A percentile compares a stretch with the other conserved stretches of the same genome.
Evolutionary conservation across 1,139 yeast species (phyloP).

Genomic region (Wickerhamiella pararugosa): DNA sequence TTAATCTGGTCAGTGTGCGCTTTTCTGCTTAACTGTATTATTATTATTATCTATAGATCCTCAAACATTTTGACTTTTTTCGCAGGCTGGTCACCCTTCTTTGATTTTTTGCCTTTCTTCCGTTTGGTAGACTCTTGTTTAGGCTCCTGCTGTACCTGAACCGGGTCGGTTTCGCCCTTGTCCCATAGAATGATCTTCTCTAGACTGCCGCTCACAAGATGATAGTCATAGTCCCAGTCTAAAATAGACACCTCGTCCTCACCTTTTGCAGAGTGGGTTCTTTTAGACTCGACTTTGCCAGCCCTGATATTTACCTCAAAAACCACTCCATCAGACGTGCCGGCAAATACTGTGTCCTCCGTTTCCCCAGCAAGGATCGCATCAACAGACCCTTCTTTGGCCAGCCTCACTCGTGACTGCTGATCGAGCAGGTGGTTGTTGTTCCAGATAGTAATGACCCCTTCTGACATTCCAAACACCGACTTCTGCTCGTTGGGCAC

Average conservation of each 20-base stretch:
- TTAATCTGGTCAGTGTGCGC: background rate
- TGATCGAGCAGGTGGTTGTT: conserved; percentile 47
- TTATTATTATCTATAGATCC: conserved; percentile 1
- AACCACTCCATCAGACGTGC: conserved; percentile 69
- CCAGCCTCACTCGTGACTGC: conserved; percentile 57
- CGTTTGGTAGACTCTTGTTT: background rate
- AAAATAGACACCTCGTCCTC: conserved; percentile 52
- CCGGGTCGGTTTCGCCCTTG: conserved; percentile 14
- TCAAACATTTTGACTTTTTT: conserved; percentile 3
- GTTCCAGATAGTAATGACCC: conserved; percentile 87
- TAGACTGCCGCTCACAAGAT: conserved; percentile 73
- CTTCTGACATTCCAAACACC: conserved; percentile 82
- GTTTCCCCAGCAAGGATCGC: conserved; percentile 62
- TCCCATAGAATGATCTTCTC: conserved; percentile 65
- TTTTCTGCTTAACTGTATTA: background rate
- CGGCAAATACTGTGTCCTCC: conserved; percentile 65
- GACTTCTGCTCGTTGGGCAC: conserved; percentile 43
- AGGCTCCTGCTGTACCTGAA: conserved; percentile 5
- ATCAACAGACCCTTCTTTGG: conserved; percentile 59
- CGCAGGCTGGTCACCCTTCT: background rate
- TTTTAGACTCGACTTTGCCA: conserved; percentile 50
- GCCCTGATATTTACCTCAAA: conserved; percentile 49
- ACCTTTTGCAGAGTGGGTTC: conserved; percentile 39
- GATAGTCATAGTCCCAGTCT: conserved; percentile 67
- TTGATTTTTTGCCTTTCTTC: background rate